Base-by-base conservation (phyloP, 208 protist genomes). In the Trypanosoma conorhini region DNA sequence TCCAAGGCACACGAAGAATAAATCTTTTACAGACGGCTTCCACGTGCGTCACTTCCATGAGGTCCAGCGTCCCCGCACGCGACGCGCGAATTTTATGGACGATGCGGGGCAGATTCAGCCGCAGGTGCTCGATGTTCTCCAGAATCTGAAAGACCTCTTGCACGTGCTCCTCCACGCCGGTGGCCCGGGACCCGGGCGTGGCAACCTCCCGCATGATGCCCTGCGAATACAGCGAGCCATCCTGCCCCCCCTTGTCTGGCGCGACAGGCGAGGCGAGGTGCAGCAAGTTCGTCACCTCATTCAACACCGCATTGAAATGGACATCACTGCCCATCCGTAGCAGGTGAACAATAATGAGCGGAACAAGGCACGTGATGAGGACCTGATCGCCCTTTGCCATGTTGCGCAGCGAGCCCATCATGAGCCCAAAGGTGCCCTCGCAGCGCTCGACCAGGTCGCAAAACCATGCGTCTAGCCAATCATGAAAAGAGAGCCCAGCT, bases 381-480 rank as follows among this genome's bases (percentile, higher is more conserved):
- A 59, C 50, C 13, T 73, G 62, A 63, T 92, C 86, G 31, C 84
- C 78, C 62, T 93, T 93, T n/a, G 88, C 89, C 28, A 95, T 87
- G 77, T 95, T 95, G 33, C 88, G 88, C 28, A 97, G 69, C n/a
- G 87, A 66, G 48, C 55, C 66, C 33, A 94, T 77, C 70, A 93
- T 88, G 21, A 83, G 71, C 1, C 77, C 85, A 66, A 93, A 90
- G 40, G 79, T 70, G 8, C 83, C 82, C 40, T 64, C 69, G 60
- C 85, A 89, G 13, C 77, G 80, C 40, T 44, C 50, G 26, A 78
- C 42, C 0, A 97, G 77, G 52, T 88, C 81, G 61, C 83, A 80
- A 74, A 93, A 97, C 58, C 88, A 91, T 38, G 57, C 62, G 17
- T 88, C 83, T 8, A 94, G 44, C 90, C 92, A 97, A 24, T 67